Conservation (phyloP, 257 asterid genomes). For the Catharanthus roseus region DNA sequence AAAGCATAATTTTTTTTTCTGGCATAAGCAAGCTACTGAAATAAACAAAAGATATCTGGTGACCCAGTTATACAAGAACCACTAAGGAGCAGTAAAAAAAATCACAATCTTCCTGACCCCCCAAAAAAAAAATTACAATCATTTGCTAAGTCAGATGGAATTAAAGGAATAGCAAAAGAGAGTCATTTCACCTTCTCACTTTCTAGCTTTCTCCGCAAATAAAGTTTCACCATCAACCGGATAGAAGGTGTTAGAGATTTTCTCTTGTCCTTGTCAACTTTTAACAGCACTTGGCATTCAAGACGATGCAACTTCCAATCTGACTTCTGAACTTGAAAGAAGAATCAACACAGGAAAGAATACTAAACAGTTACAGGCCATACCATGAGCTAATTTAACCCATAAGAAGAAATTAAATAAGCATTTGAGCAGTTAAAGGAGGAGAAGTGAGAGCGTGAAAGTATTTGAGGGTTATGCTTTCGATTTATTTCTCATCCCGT, state of each 20-base stretch:
- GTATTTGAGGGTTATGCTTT: background rate
- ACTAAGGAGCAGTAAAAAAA: background rate
- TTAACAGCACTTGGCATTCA: constrained; percentile 55
- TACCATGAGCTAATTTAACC: background rate
- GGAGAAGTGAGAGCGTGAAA: background rate
- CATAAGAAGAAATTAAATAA: background rate
- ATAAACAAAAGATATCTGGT: too few species aligned
- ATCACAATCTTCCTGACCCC: too few species aligned
- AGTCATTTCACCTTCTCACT: constrained; percentile 47
- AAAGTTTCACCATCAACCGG: constrained; percentile 77
- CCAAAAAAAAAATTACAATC: background rate
- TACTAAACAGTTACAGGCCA: background rate
- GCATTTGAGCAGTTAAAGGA: background rate
- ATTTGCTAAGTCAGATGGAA: background rate
- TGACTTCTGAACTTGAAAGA: constrained; percentile 42
- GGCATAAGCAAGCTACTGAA: background rate
- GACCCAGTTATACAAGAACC: background rate
- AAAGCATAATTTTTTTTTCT: too few species aligned
- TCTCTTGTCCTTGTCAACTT: constrained; percentile 56
- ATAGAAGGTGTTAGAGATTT: constrained; percentile 63
- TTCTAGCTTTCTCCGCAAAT: constrained; percentile 57
- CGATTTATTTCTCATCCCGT: background rate
- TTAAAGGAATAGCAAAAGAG: constrained; percentile 2
- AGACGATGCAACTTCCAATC: constrained; percentile 85
- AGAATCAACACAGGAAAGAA: background rate